Evolutionary conservation across 805 yeast species (phyloP).

Genomic region (Candida ascalaphidarum): DNA sequence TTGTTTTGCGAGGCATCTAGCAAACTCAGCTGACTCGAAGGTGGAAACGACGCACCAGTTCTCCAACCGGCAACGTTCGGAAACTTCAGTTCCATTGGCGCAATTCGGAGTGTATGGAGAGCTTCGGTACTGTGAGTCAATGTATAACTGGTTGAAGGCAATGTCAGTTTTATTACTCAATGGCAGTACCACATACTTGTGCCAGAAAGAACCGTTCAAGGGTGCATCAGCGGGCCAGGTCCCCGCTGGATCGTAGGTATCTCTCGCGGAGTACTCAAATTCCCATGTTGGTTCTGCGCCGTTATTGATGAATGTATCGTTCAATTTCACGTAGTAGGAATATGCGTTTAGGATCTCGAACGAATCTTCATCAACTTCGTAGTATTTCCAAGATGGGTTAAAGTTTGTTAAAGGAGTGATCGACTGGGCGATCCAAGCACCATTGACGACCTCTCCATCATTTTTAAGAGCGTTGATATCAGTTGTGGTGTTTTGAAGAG

Average conservation of each 20-base stretch:
- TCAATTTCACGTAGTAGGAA: conserved; percentile 53
- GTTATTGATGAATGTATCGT: conserved; percentile 44
- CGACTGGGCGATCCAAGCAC: conserved; percentile 61
- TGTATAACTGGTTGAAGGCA: conserved; percentile 41
- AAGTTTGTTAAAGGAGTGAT: conserved; percentile 52
- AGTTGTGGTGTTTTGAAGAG: no score
- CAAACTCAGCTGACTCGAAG: conserved; percentile 22
- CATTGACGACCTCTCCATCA: conserved; percentile 29
- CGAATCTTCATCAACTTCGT: conserved; percentile 53
- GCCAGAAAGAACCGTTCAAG: conserved; percentile 65
- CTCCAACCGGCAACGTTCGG: conserved; percentile 13
- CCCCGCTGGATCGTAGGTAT: conserved; percentile 38
- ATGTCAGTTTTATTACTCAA: conserved; percentile 30
- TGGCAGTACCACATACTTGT: conserved; percentile 36
- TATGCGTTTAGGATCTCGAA: conserved; percentile 52
- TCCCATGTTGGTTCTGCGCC: conserved; percentile 56
- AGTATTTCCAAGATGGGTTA: conserved; percentile 70
- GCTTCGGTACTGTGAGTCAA: conserved; percentile 41
- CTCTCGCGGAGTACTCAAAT: conserved; percentile 58
- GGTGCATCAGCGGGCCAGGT: conserved; percentile 55
- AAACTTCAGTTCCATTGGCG: conserved; percentile 12
- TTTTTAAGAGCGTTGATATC: no score
- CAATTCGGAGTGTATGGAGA: conserved; percentile 51
- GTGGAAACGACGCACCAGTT: conserved; percentile 34
- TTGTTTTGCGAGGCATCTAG: conserved; percentile 8